These are phyloP conservation scores for Aspergillus egyptiacus DNA, from an alignment of 495 filamentous ascomycete species.

Conservation along the genomic window DNA sequence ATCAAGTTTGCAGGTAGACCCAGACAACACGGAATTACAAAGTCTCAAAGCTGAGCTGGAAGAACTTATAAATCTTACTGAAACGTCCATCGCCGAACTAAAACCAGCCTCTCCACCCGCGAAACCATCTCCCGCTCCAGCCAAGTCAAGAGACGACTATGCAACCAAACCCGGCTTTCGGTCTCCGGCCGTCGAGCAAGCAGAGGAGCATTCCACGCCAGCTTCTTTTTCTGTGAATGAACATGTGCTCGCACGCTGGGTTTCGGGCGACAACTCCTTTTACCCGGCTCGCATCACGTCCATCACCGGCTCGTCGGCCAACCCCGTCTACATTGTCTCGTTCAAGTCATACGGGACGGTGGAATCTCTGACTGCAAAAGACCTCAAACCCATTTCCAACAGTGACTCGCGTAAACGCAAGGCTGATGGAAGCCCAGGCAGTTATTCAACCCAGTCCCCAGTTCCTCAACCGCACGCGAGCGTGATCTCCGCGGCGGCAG, in stretches of 20 bases:
- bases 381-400: slow-evolving; percentile 69
- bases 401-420: slow-evolving; percentile 77
- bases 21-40: slow-evolving; percentile 74
- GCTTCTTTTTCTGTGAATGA: slow-evolving; percentile 81
- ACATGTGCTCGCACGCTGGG: slow-evolving; percentile 81
- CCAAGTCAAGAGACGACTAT: slow-evolving; percentile 62
- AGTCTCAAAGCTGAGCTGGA: slow-evolving; percentile 76
- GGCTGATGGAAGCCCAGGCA: slow-evolving; percentile 69
- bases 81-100: slow-evolving; percentile 75
- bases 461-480: slow-evolving; percentile 42
- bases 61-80: slow-evolving; percentile 72
- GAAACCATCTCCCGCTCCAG: slow-evolving; percentile 40
- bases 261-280: slow-evolving; percentile 80
- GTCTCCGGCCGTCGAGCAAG: slow-evolving; percentile 33
- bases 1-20: slow-evolving; percentile 70
- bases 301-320: slow-evolving; percentile 81
- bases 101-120: slow-evolving; percentile 38
- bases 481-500: slow-evolving; percentile 83
- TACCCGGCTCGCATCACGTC: slow-evolving; percentile 91
- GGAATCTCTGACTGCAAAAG: slow-evolving; percentile 76
- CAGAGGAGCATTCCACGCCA: slow-evolving; percentile 40
- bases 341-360: slow-evolving; percentile 83
- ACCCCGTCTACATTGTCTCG: slow-evolving; percentile 86
- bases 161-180: slow-evolving; percentile 53
- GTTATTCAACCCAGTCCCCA: slow-evolving; percentile 41